Base-by-base conservation (phyloP, 768 basidiomycete genomes). In the Suillus alpinus region DNA sequence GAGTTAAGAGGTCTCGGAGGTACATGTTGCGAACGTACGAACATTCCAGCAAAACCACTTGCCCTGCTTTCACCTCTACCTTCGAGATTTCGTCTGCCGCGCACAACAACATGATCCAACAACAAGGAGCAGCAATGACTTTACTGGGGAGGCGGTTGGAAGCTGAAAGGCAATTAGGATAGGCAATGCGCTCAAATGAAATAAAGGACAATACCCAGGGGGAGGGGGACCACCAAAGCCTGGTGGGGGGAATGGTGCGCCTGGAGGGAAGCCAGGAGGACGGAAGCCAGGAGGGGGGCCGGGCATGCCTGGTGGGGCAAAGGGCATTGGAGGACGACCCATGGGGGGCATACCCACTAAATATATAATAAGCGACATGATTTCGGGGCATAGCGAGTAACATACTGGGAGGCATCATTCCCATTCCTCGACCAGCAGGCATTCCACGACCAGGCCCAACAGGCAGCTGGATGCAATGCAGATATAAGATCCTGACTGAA, bases 401-500 rank as follows among this genome's bases (percentile, higher is more conserved):
- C 89, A 59, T 73, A 91, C 91, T 84, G 1, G 91, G 88, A 59
- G 91, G 91, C 85, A 92, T 86, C 91, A 93, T 94, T 59, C 94
- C 93, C 86, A 98, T 96, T 60, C 96, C 96, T 67, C 96, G 88
- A 66, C 96, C 95, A 44, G 95, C 96, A 72, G 95, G 94, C 81
- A 94, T 89, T 67, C 95, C 96, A 63, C 93, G 87, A 64, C 96
- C 96, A 71, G 96, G 94, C 57, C 96, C 96, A 63, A 83, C 81
- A 66, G 91, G 86, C 64, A 94, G 82, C 92, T 95, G 67, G 39
- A 67, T 43, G 39, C 59, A 63, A 50, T 49, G 66, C 29, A 59
- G 59, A 56, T 72, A 50, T 72, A 63, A 66, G 59, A 56, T 32
- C 56, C 53, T 53, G 32, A n/a, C 60, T 60, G 32, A 37, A 37